phyloP scores from a whole-genome alignment of 495 filamentous ascomycete genomes.

The Hypoxylon fragiforme region DNA sequence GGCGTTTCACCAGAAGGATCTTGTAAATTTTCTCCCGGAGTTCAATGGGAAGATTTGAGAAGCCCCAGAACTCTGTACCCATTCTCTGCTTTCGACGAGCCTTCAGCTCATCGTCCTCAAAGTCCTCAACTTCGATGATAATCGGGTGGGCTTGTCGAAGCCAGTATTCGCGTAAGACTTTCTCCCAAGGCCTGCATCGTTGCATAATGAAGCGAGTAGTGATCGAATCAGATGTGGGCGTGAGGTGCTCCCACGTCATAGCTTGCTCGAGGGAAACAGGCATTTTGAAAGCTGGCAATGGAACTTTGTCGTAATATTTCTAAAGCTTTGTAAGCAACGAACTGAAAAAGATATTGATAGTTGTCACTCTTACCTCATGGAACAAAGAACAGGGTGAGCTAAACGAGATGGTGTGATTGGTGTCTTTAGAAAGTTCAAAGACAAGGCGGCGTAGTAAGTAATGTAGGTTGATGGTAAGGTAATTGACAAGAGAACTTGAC shows the following conservation, averaged over 20 bases:
- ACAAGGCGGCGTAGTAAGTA: no score
- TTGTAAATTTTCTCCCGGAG: slow-evolving; percentile 8
- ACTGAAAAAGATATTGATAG: no score
- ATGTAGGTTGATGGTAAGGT: no score
- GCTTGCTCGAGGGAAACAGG: neutral
- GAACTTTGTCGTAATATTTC: neutral
- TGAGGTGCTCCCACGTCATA: neutral
- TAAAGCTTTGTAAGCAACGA: neutral
- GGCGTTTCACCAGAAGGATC: neutral
- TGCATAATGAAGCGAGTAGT: neutral
- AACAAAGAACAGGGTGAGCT: no score
- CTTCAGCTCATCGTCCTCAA: neutral
- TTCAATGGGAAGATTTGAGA: neutral
- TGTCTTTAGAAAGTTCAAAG: no score
- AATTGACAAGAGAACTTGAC: no score
- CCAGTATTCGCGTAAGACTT: neutral
- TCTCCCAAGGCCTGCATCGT: neutral
- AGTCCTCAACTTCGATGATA: neutral
- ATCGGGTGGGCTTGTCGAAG: neutral
- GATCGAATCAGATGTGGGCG: neutral
- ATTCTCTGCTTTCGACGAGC: neutral
- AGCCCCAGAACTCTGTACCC: slow-evolving; percentile 2
- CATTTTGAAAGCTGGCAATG: no score
- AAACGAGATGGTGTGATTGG: no score
- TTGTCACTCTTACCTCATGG: no score